Conservation (phyloP, 345 rosid genomes). For the Diplotaxis tenuifolia region DNA sequence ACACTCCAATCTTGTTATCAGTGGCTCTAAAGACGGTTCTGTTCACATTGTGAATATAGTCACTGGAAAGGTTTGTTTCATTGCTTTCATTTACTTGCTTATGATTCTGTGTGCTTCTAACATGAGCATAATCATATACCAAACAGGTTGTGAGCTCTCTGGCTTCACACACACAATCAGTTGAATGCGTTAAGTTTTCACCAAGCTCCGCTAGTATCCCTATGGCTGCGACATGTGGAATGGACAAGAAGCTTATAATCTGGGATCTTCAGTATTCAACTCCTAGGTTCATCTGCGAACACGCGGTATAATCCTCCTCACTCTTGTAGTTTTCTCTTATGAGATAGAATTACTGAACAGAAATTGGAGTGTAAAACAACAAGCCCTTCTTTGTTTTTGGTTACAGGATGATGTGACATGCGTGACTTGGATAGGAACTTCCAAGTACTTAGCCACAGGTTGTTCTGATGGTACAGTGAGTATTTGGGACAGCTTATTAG, state of each 20-base stretch:
- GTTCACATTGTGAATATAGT: conserved; percentile 75
- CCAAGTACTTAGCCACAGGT: background rate
- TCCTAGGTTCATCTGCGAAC: conserved; percentile 67
- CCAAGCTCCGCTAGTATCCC: conserved; percentile 49
- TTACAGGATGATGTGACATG: background rate
- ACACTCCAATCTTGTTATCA: conserved; percentile 71
- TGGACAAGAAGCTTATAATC: conserved; percentile 76
- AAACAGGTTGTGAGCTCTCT: conserved; percentile 79
- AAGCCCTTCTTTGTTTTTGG: background rate
- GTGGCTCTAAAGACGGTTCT: conserved; percentile 80
- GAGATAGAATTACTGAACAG: conserved; percentile 9
- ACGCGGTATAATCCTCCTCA: conserved; percentile 46
- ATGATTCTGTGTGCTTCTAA: background rate
- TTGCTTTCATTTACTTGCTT: background rate
- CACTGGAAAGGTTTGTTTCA: conserved; percentile 68
- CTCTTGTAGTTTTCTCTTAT: conserved; percentile 6
- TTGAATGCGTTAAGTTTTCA: conserved; percentile 69
- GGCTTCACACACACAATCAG: conserved; percentile 61
- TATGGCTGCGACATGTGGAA: conserved; percentile 84
- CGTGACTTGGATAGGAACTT: background rate
- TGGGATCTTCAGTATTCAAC: conserved; percentile 84
- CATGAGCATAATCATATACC: background rate
- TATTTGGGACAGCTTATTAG: conserved; percentile 44
- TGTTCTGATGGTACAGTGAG: background rate
- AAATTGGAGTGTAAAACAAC: background rate